Percentiles rank a stretch among this genome's conserved stretches.
Evolutionary conservation across 768 basidiomycete species (phyloP).

Genomic region (Sarcodon sp.): DNA sequence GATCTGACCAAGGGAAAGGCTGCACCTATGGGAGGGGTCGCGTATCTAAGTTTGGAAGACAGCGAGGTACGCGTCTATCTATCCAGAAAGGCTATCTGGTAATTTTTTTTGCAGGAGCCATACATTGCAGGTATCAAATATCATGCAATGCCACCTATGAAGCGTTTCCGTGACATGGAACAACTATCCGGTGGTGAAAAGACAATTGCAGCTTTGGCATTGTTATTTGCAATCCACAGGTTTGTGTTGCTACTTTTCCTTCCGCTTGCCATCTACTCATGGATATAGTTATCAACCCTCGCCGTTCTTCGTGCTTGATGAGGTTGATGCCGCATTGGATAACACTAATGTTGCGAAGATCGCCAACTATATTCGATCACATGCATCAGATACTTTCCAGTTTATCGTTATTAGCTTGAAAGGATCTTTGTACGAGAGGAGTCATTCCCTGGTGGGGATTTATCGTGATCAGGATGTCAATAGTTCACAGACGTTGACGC

Average conservation of each 20-base stretch:
- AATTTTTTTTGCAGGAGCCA: conserved; percentile 44
- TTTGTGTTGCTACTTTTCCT: conserved; percentile 13
- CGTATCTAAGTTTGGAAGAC: conserved; percentile 92
- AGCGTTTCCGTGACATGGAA: conserved; percentile 98
- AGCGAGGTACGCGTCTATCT: conserved; percentile 52
- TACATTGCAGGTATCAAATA: conserved; percentile 90
- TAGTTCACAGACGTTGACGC: conserved; percentile 81
- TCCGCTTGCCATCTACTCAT: not conserved
- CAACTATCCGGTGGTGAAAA: conserved; percentile 98
- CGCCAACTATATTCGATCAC: conserved; percentile 82
- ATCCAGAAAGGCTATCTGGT: conserved; percentile 12
- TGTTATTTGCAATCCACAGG: conserved; percentile 96
- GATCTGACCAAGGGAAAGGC: conserved; percentile 94
- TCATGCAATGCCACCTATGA: conserved; percentile 99
- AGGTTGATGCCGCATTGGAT: conserved; percentile 95
- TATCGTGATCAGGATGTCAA: conserved; percentile 92
- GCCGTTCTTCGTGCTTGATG: conserved; percentile 97
- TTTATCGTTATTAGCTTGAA: conserved; percentile 98
- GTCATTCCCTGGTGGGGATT: conserved; percentile 85
- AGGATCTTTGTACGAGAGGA: conserved; percentile 82
- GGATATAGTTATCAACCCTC: conserved; percentile 77
- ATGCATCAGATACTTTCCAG: conserved; percentile 79
- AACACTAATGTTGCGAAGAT: conserved; percentile 98
- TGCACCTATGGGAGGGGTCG: conserved; percentile 90
- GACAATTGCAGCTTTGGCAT: conserved; percentile 93